phyloP scores from a whole-genome alignment of 2,329 filamentous ascomycete species.

The Clarireedia sp. region DNA sequence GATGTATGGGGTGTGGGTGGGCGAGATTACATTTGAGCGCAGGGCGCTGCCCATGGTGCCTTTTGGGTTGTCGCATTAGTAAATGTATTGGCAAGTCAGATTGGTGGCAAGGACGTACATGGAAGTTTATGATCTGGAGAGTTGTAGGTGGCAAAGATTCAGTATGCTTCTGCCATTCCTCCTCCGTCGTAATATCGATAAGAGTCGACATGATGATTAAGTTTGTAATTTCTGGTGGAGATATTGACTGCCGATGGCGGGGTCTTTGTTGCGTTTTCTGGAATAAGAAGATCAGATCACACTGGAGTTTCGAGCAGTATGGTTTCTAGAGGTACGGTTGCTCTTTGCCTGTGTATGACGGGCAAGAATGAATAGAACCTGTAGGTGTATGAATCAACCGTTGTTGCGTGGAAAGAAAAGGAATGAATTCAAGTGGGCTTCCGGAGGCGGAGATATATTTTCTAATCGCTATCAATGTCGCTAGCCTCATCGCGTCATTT shows the following conservation, averaged over 20 bases:
- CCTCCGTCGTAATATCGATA: constrained; percentile 65
- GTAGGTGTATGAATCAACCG: not conserved
- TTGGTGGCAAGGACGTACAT: constrained; percentile 33
- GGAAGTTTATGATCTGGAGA: constrained; percentile 84
- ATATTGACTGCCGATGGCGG: not conserved
- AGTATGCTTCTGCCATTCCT: constrained; percentile 64
- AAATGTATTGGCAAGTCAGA: not conserved
- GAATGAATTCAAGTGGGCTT: not conserved
- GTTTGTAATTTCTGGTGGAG: not conserved
- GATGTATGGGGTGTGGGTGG: too few relatives aligned
- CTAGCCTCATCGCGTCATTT: constrained; percentile 10
- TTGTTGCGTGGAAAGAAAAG: not conserved
- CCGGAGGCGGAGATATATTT: constrained; percentile 6
- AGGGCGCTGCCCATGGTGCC: constrained; percentile 86
- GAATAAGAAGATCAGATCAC: not conserved
- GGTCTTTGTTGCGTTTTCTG: constrained; percentile 1
- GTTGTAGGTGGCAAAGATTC: constrained; percentile 58
- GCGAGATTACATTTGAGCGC: constrained; percentile 10
- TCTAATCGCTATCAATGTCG: constrained; percentile 8
- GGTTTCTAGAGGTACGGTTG: too few relatives aligned
- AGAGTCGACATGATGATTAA: constrained; percentile 61
- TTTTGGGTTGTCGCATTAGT: constrained; percentile 5
- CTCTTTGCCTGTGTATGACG: too few relatives aligned
- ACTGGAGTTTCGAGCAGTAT: too few relatives aligned
- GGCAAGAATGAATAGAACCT: not conserved